Evolutionary conservation across 352 stramenopile species (phyloP).

Genomic region (Phytophthora citrophthora): DNA sequence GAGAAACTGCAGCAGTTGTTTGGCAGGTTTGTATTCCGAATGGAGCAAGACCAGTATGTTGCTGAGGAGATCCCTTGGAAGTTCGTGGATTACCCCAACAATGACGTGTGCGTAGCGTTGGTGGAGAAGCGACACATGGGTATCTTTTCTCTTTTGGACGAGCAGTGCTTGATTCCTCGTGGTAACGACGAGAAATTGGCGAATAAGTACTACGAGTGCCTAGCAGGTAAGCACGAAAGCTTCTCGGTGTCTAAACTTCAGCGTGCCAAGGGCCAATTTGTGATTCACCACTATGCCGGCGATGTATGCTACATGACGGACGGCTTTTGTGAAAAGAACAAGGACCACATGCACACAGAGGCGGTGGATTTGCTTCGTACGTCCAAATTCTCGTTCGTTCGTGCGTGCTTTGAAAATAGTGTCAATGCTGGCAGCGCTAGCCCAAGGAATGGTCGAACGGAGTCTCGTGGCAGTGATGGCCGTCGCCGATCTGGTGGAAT

Average conservation of each 20-base stretch:
- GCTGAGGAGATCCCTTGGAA: slow-evolving; percentile 89
- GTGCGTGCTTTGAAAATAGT: slow-evolving; percentile 67
- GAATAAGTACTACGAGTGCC: slow-evolving; percentile 82
- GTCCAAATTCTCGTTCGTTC: slow-evolving; percentile 70
- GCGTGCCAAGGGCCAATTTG: slow-evolving; percentile 82
- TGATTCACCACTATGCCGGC: slow-evolving; percentile 89
- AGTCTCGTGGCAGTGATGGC: slow-evolving; percentile 42
- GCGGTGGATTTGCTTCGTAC: slow-evolving; percentile 75
- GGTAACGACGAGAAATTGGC: slow-evolving; percentile 86
- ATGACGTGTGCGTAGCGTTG: slow-evolving; percentile 80
- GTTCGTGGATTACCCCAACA: slow-evolving; percentile 90
- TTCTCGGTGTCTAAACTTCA: slow-evolving; percentile 81
- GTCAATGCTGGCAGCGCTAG: slow-evolving; percentile 29
- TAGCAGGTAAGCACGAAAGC: slow-evolving; percentile 59
- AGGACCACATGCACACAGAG: slow-evolving; percentile 88
- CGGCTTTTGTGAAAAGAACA: slow-evolving; percentile 92
- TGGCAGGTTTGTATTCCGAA: slow-evolving; percentile 80
- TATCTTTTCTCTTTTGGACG: slow-evolving; percentile 84
- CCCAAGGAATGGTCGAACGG: slow-evolving; percentile 27
- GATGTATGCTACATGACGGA: slow-evolving; percentile 82
- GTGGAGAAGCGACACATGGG: slow-evolving; percentile 79
- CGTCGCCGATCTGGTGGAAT: slow-evolving; percentile 71
- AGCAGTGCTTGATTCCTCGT: slow-evolving; percentile 85
- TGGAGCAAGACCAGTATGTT: slow-evolving; percentile 88
- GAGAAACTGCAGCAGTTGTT: slow-evolving; percentile 91